Evolutionary conservation across 768 basidiomycete genomes (phyloP).

Genomic region (Pulveroboletus sp.): DNA sequence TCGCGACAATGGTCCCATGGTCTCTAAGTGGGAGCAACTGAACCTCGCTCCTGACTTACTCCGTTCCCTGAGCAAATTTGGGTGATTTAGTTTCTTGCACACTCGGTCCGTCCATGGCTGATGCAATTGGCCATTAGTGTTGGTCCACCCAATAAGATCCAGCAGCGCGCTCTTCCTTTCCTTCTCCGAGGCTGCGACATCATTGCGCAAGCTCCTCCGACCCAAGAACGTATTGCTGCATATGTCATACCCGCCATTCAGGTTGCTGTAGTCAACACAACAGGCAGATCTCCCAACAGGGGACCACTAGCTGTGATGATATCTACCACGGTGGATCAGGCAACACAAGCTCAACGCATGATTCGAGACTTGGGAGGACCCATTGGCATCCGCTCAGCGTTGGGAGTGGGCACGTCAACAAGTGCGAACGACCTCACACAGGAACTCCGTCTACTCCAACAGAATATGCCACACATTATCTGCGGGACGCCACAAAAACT

Average conservation of each 20-base stretch:
- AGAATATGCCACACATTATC: slow-evolving; percentile 91
- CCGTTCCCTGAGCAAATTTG: slow-evolving; percentile 87
- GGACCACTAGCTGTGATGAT: slow-evolving; percentile 88
- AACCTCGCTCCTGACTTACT: slow-evolving; percentile 81
- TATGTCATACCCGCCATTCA: slow-evolving; percentile 93
- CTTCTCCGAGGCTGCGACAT: slow-evolving; percentile 92
- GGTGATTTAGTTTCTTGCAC: slow-evolving; percentile 48
- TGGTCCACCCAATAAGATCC: slow-evolving; percentile 98
- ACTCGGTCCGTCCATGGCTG: slow-evolving; percentile 10
- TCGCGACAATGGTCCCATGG: slow-evolving; percentile 72
- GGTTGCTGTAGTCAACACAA: slow-evolving; percentile 64
- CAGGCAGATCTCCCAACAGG: slow-evolving; percentile 52
- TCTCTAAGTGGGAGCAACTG: slow-evolving; percentile 96
- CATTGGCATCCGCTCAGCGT: slow-evolving; percentile 85
- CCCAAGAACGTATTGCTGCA: slow-evolving; percentile 96
- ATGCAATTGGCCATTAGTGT: slow-evolving; percentile 48
- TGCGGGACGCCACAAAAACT: slow-evolving; percentile 97
- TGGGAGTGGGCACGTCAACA: slow-evolving; percentile 78
- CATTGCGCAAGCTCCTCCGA: slow-evolving; percentile 97
- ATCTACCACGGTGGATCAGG: slow-evolving; percentile 97
- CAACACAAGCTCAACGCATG: slow-evolving; percentile 94
- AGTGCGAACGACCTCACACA: slow-evolving; percentile 57
- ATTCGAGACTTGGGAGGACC: slow-evolving; percentile 90
- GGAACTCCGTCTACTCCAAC: slow-evolving; percentile 78
- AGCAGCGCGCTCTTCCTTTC: slow-evolving; percentile 94